Percentiles rank a stretch among this genome's conserved stretches.
phyloP scores from a whole-genome alignment of 2,329 filamentous ascomycete genomes.

The Sclerotinia glacialis region DNA sequence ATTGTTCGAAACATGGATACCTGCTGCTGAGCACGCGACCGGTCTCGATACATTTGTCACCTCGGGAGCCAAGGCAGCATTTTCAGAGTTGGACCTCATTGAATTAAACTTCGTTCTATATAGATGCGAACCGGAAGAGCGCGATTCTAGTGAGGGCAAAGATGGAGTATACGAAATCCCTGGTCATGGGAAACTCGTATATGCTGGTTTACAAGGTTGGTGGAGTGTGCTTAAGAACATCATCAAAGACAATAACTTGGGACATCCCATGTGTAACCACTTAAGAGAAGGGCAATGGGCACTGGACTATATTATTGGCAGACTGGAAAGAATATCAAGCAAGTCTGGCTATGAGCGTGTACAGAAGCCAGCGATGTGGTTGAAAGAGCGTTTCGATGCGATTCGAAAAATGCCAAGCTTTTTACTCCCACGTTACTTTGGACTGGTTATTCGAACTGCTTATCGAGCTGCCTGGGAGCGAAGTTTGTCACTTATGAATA shows the following conservation, averaged over 20 bases:
- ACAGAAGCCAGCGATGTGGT: slow-evolving; percentile 67
- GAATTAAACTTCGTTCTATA: slow-evolving; percentile 93
- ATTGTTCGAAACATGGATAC: slow-evolving; percentile 94
- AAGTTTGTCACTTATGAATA: slow-evolving; percentile 73
- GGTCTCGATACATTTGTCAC: slow-evolving; percentile 86
- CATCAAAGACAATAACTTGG: slow-evolving; percentile 84
- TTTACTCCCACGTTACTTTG: slow-evolving; percentile 89
- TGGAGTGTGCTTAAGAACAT: slow-evolving; percentile 88
- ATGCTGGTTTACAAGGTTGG: slow-evolving; percentile 97
- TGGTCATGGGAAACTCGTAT: slow-evolving; percentile 78
- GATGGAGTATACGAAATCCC: slow-evolving; percentile 92
- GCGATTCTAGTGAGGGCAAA: slow-evolving; percentile 70
- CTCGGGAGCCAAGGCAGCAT: slow-evolving; percentile 74
- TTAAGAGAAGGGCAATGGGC: slow-evolving; percentile 90
- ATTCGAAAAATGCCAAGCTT: slow-evolving; percentile 84
- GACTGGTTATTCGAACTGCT: slow-evolving; percentile 79
- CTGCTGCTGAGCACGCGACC: slow-evolving; percentile 76
- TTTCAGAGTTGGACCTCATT: slow-evolving; percentile 68
- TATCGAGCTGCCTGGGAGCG: slow-evolving; percentile 81
- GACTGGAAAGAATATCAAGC: slow-evolving; percentile 70
- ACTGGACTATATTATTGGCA: slow-evolving; percentile 78
- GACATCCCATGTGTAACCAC: slow-evolving; percentile 90
- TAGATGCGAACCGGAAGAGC: slow-evolving; percentile 84
- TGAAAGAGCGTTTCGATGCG: slow-evolving; percentile 80
- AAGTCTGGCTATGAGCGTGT: slow-evolving; percentile 62